Evolutionary conservation across 192 early-diverging fungal species (phyloP).

Genomic region (Gamsiella multidivaricata): DNA sequence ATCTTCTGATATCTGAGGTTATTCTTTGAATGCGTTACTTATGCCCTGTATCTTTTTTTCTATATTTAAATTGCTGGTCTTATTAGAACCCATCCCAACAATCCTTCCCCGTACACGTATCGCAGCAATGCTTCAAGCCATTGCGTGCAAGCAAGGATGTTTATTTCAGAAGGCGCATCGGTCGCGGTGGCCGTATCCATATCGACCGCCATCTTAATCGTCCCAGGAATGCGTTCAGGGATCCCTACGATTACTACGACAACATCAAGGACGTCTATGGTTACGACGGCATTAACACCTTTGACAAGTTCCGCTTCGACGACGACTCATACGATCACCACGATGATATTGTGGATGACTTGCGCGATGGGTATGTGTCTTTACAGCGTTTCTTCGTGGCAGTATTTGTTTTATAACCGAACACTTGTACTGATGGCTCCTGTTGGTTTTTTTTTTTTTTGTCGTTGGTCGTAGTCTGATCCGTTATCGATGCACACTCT

Average conservation of each 20-base stretch:
- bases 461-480: constrained; percentile 40
- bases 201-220: constrained; percentile 71
- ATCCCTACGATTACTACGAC: constrained; percentile 17
- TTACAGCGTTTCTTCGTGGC: background rate
- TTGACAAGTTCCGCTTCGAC: constrained; percentile 57
- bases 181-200: constrained; percentile 81
- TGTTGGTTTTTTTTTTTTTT: background rate
- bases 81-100: constrained; percentile 65
- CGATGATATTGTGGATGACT: constrained; percentile 54
- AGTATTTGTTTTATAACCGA: too few species aligned
- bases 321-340: constrained; percentile 58
- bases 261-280: constrained; percentile 24
- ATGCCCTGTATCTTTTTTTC: background rate
- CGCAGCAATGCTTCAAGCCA: constrained; percentile 51
- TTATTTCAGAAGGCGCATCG: constrained; percentile 69
- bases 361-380: constrained; percentile 52
- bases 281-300: constrained; percentile 48
- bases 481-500: constrained; percentile 53
- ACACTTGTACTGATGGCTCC: too few species aligned
- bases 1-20: background rate
- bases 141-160: constrained; percentile 37
- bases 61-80: background rate
- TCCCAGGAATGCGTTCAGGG: constrained; percentile 18
- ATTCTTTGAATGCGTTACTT: background rate
- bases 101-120: constrained; percentile 44